Base-by-base conservation (phyloP, 352 stramenopile species). In the Halophytophthora polymorphica region DNA sequence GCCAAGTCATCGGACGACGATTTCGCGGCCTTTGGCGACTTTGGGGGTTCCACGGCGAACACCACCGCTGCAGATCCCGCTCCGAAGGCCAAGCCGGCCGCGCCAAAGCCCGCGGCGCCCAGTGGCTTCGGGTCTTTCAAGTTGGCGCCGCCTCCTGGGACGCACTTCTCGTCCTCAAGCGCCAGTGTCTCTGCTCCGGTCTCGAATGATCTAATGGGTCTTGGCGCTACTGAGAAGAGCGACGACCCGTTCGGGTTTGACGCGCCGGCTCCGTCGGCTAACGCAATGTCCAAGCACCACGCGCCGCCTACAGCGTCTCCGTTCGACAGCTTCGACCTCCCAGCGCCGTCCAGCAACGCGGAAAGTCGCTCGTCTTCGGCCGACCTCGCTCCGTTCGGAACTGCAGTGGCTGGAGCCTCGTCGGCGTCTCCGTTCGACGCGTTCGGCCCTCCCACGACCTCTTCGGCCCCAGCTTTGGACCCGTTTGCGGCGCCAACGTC, bases 111-210 rank as follows among this genome's bases (percentile, higher is more conserved):
- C 10, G 44, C 63, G 19, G 34, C 41, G 23, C 50, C 33, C 1
- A 55, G 60, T n/a, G 66, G 70, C 37, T 87, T 89, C 45, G 60
- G 59, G 0, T 88, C 76, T 10, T 92, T 90, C 59, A 92, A 81
- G 53, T 69, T 92, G 35, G 71, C 77, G 2, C 79, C 75, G 28
- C 82, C 80, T 31, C 75, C 73, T 37, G 71, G 65, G 22, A 67
- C 73, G 1, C 65, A 59, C 33, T 85, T 86, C 43, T 63, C 66
- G 28, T 64, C 69, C 11, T 56, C 67, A 22, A 64, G 39, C 58
- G 43, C 45, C 44, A 50, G 37, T 43, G 15, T 47, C 3, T 18
- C 56, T 1, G 40, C 56, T 2, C 61, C 70, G 12, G 40, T 52
- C 15, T 47, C 62, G 43, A 83, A 73, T 50, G 77, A 90, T 63